A percentile compares a stretch with the other conserved stretches of the same genome.
Conservation (phyloP, 805 yeast genomes). For the Saccharomycopsis sp. region DNA sequence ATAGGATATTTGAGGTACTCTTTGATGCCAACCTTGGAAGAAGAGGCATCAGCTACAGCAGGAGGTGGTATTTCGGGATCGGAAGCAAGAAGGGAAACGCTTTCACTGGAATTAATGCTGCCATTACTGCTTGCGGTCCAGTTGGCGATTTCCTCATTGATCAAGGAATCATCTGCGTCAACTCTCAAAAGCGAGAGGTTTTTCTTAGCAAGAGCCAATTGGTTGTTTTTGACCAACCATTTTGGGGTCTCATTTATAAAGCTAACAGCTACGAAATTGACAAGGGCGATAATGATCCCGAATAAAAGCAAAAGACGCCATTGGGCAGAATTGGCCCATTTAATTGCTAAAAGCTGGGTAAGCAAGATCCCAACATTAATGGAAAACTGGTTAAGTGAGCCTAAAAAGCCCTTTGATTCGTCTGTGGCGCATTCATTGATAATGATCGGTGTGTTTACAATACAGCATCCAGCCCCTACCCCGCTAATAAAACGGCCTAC, state of each 20-base stretch:
- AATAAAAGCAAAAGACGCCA: conserved; percentile 72
- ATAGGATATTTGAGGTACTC: conserved; percentile 45
- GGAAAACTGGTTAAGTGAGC: conserved; percentile 84
- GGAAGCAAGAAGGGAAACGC: not conserved
- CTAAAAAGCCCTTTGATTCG: conserved; percentile 65
- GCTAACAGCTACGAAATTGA: conserved; percentile 39
- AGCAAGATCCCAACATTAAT: conserved; percentile 78
- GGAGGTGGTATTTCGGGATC: conserved; percentile 12
- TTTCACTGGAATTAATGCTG: conserved; percentile 1
- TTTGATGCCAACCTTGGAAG: not conserved
- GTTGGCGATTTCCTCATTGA: conserved; percentile 26
- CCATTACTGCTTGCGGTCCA: conserved; percentile 12
- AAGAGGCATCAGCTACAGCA: not conserved
- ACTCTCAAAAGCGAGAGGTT: conserved; percentile 34
- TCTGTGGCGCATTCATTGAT: conserved; percentile 77
- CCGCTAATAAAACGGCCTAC: conserved; percentile 78
- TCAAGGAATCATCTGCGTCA: conserved; percentile 19
- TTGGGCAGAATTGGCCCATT: conserved; percentile 52
- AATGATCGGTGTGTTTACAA: conserved; percentile 79
- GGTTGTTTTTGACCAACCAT: conserved; percentile 59
- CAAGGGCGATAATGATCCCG: conserved; percentile 49
- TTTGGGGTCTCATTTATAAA: conserved; percentile 72
- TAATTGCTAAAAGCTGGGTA: conserved; percentile 69
- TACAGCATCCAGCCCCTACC: conserved; percentile 77
- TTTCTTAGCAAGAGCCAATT: conserved; percentile 35